Conservation (phyloP, 169 alveolate species). For the Perkinsus marinus region DNA sequence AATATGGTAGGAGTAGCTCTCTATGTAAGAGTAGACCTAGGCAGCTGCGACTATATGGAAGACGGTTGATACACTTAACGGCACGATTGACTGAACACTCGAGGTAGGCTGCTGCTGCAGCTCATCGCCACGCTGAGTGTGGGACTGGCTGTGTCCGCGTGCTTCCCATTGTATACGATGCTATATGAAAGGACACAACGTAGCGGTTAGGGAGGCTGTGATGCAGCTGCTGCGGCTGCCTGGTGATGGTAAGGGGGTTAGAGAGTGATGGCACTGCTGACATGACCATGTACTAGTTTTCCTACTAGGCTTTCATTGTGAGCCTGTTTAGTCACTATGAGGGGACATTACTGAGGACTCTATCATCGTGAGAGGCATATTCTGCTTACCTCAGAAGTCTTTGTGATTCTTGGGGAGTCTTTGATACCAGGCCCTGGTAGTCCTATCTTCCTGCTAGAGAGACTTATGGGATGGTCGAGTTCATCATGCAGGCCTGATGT, state of each 20-base stretch:
- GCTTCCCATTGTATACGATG: background rate
- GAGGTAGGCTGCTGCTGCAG: background rate
- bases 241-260: background rate
- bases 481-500: no score
- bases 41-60: background rate
- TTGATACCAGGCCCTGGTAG: no score
- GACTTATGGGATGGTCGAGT: no score
- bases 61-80: background rate
- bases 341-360: no score
- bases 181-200: background rate
- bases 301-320: no score
- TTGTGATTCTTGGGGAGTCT: no score
- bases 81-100: background rate
- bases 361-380: no score
- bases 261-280: no score
- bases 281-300: no score
- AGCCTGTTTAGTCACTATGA: no score
- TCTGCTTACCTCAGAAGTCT: no score
- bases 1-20: background rate
- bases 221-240: background rate
- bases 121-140: background rate
- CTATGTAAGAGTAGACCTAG: background rate
- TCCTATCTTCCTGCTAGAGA: no score
- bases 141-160: background rate
- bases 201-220: background rate